Evolutionary conservation across 495 filamentous ascomycete genomes (phyloP).

Genomic region (Bombardia bombarda): DNA sequence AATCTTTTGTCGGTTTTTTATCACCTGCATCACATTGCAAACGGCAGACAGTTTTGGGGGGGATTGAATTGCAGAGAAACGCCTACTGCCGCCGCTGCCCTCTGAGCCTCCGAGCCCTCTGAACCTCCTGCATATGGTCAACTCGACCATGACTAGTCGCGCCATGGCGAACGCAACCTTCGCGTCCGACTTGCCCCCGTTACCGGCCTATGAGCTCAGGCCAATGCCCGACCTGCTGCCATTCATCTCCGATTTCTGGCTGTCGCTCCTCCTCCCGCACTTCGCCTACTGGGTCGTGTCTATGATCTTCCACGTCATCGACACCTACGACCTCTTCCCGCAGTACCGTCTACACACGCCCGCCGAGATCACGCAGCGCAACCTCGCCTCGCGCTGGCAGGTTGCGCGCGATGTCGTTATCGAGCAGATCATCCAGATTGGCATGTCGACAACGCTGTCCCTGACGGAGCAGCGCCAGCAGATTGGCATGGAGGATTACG

Average conservation of each 20-base stretch:
- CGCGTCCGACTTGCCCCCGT: slow-evolving; percentile 56
- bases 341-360: slow-evolving; percentile 90
- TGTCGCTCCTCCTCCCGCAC: slow-evolving; percentile 67
- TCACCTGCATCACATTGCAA: too few species aligned
- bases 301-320: slow-evolving; percentile 78
- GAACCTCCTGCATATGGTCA: not conserved
- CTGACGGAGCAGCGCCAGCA: slow-evolving; percentile 57
- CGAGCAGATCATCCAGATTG: slow-evolving; percentile 81
- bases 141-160: not conserved
- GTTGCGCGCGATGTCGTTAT: slow-evolving; percentile 80
- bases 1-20: too few species aligned
- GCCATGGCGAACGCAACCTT: slow-evolving; percentile 38
- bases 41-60: too few species aligned
- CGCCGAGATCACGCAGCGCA: slow-evolving; percentile 75
- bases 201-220: slow-evolving; percentile 62
- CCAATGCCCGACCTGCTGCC: slow-evolving; percentile 64
- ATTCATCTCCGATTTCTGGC: slow-evolving; percentile 70
- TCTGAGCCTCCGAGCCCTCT: too few species aligned
- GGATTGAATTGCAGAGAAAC: not conserved
- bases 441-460: slow-evolving; percentile 51
- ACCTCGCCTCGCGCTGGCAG: slow-evolving; percentile 74
- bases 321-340: slow-evolving; percentile 71
- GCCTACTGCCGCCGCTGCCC: too few species aligned
- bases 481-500: slow-evolving; percentile 69
- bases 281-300: slow-evolving; percentile 84